A percentile compares a stretch with the other conserved stretches of the same genome.
Evolutionary conservation across 2,329 filamentous ascomycete genomes (phyloP).

Genomic region (Phyllosticta citriasiana): DNA sequence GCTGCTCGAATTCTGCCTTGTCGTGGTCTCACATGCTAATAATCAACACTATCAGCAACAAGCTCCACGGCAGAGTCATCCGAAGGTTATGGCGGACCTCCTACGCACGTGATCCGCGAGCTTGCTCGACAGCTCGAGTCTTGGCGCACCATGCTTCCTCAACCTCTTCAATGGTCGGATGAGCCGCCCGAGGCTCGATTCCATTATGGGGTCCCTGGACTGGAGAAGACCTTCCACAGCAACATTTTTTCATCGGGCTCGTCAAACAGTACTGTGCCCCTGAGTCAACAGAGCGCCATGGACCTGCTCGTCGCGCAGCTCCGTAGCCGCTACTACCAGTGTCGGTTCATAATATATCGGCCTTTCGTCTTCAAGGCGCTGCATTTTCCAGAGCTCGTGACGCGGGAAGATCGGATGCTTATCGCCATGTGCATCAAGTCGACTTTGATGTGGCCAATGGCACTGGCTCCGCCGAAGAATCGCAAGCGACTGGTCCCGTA

Average conservation of each 20-base stretch:
- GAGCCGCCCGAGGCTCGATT: constrained; percentile 33
- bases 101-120: constrained; percentile 38
- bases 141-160: constrained; percentile 49
- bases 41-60: constrained; percentile 4
- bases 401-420: constrained; percentile 43
- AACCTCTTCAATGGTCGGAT: constrained; percentile 48
- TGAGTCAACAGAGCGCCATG: background rate
- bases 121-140: constrained; percentile 46
- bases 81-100: constrained; percentile 28
- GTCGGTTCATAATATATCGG: constrained; percentile 13
- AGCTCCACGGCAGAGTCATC: constrained; percentile 9
- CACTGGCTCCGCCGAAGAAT: constrained; percentile 46
- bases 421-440: constrained; percentile 48
- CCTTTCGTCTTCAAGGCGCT: constrained; percentile 16
- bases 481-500: constrained; percentile 51
- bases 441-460: constrained; percentile 51
- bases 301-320: constrained; percentile 12
- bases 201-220: background rate
- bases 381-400: constrained; percentile 44
- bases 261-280: background rate
- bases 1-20: background rate
- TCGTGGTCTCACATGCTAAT: background rate
- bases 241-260: background rate
- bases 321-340: constrained; percentile 15
- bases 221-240: background rate